Evolutionary conservation across 805 yeast genomes (phyloP).

Genomic region (Saccharomyces mikatae): DNA sequence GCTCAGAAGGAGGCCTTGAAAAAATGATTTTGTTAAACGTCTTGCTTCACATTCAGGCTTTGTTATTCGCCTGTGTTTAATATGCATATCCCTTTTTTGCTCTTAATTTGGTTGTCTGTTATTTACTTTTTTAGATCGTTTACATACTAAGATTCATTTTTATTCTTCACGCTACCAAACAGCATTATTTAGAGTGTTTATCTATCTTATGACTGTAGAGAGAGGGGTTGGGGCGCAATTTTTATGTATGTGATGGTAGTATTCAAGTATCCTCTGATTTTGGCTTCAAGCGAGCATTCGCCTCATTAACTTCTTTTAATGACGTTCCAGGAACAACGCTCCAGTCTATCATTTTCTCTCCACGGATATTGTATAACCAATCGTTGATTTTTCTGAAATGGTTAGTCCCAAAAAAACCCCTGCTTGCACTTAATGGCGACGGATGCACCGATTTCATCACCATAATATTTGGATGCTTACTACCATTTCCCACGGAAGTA

Average conservation of each 20-base stretch:
- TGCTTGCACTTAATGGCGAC: conserved; percentile 86
- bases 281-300: conserved; percentile 5
- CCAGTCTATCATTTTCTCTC: conserved; percentile 58
- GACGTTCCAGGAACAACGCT: conserved; percentile 31
- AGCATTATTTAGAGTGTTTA: background rate
- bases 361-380: conserved; percentile 48
- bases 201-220: background rate
- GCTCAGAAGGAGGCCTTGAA: conserved; percentile 60
- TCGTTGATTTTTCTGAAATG: conserved; percentile 72
- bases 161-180: background rate
- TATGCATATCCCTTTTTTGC: background rate
- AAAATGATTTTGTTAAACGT: conserved; percentile 3
- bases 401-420: conserved; percentile 62
- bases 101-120: background rate
- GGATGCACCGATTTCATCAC: conserved; percentile 83
- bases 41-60: background rate
- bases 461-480: conserved; percentile 30
- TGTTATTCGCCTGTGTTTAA: background rate
- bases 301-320: conserved; percentile 16
- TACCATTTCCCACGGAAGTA: conserved; percentile 12
- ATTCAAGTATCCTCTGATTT: background rate
- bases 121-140: background rate
- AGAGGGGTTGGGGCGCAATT: background rate
- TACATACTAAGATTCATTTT: background rate
- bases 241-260: background rate